Conservation (phyloP, 139 green algal species). For the Chlamydomonas schloesseri region DNA sequence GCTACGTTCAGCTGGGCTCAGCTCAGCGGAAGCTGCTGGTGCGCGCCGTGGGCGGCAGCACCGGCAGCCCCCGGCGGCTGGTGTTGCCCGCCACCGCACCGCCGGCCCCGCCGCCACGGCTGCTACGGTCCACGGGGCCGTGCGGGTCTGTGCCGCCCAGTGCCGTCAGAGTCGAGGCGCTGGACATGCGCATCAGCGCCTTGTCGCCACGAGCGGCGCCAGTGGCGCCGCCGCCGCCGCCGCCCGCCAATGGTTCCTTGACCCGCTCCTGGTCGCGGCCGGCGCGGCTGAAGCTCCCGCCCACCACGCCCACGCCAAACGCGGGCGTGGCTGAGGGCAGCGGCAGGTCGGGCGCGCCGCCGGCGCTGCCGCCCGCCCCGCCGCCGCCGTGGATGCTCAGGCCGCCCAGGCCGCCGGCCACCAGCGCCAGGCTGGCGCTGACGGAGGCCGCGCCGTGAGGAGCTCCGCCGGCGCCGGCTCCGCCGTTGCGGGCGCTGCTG, state of each 20-base stretch:
- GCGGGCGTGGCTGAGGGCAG: no score
- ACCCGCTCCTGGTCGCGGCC: constrained; percentile 33
- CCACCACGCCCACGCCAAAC: no score
- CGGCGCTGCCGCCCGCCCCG: no score
- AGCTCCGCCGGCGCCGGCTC: not conserved
- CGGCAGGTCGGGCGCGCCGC: no score
- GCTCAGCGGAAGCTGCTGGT: no score
- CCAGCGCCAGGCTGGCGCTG: not conserved
- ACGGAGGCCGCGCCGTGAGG: not conserved
- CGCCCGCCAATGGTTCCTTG: not conserved
- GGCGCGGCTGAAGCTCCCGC: not conserved
- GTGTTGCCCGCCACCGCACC: no score
- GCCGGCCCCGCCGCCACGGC: not conserved
- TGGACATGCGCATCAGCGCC: not conserved
- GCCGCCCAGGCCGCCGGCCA: no score
- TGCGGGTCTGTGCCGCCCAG: not conserved
- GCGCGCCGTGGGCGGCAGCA: no score
- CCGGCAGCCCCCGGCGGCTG: no score
- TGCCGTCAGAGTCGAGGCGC: not conserved
- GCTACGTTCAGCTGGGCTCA: no score
- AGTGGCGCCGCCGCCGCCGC: not conserved
- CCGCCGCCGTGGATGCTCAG: no score
- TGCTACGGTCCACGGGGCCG: not conserved
- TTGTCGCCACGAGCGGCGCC: no score
- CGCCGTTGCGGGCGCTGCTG: not conserved